A percentile compares a stretch with the other conserved stretches of the same genome.
Conservation (phyloP, 441 rosid species). For the Gossypium trilobum region DNA sequence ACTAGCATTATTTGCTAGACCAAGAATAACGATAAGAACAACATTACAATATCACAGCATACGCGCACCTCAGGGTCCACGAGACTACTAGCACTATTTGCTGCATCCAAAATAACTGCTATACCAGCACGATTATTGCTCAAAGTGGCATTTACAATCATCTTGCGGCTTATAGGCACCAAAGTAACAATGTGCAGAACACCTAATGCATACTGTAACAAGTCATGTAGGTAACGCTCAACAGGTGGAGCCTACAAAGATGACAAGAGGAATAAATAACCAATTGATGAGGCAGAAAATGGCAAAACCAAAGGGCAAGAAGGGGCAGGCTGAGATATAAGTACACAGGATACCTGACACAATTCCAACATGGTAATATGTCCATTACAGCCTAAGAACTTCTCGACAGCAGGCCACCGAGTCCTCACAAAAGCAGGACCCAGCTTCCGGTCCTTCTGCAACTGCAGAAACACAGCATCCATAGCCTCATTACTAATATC, state of each 20-base stretch:
- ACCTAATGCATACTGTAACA: slow-evolving; percentile 95
- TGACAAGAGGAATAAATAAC: slow-evolving; percentile 14
- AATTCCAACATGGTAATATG: slow-evolving; percentile 85
- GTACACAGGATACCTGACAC: slow-evolving; percentile 61
- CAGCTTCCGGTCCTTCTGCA: slow-evolving; percentile 88
- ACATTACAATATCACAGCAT: neutral
- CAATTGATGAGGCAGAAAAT: neutral
- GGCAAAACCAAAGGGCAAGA: neutral
- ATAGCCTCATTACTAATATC: slow-evolving; percentile 95
- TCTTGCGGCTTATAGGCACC: slow-evolving; percentile 79
- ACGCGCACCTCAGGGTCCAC: slow-evolving; percentile 84
- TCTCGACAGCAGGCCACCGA: slow-evolving; percentile 80
- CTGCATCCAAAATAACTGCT: slow-evolving; percentile 91
- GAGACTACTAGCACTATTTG: slow-evolving; percentile 68
- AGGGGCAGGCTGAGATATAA: neutral
- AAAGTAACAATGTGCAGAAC: slow-evolving; percentile 85
- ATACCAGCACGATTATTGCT: slow-evolving; percentile 88
- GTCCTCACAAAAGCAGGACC: slow-evolving; percentile 86
- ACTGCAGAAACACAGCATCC: slow-evolving; percentile 76
- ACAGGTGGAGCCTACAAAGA: slow-evolving; percentile 82
- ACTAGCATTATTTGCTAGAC: neutral
- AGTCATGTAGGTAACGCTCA: slow-evolving; percentile 89
- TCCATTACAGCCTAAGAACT: slow-evolving; percentile 66
- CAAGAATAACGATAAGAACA: slow-evolving; percentile 2
- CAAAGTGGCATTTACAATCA: slow-evolving; percentile 71